Evolutionary conservation across 2,329 filamentous ascomycete genomes (phyloP).

Genomic region (Metarhizium robertsii): DNA sequence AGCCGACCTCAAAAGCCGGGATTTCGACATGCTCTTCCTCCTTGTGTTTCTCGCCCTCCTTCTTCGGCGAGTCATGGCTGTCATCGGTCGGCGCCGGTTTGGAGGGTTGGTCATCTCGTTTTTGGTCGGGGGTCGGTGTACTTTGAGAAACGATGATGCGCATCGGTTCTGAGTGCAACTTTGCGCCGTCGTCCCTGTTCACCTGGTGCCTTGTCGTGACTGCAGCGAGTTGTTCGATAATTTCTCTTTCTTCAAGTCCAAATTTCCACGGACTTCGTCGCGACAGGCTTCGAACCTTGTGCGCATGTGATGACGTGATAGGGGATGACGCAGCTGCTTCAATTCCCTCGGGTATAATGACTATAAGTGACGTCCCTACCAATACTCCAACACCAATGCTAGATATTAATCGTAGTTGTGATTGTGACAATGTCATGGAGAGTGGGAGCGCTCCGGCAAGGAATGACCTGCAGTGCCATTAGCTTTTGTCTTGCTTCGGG

Average conservation of each 20-base stretch:
- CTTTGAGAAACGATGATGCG: constrained; percentile 1
- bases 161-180: not conserved
- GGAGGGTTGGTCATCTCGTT: not conserved
- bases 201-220: constrained; percentile 6
- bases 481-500: not conserved
- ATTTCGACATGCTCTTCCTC: constrained; percentile 25
- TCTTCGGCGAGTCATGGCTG: constrained; percentile 7
- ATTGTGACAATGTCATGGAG: constrained; percentile 76
- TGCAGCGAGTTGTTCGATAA: constrained; percentile 13
- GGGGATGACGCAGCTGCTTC: constrained; percentile 69
- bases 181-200: not conserved
- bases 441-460: constrained; percentile 85
- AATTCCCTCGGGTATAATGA: constrained; percentile 95
- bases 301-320: constrained; percentile 26
- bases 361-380: constrained; percentile 88
- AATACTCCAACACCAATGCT: constrained; percentile 89
- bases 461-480: constrained; percentile 61
- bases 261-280: constrained; percentile 23
- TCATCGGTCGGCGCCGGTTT: not conserved
- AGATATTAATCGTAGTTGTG: constrained; percentile 81
- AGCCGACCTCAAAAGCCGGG: constrained; percentile 71
- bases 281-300: constrained; percentile 23
- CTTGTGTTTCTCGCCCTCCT: constrained; percentile 22
- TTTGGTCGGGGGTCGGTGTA: not conserved
- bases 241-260: constrained; percentile 14